Evolutionary conservation across 768 basidiomycete genomes (phyloP), one percentile per base, ranked within the genome.

Genomic region (Rhizopogon vulgaris): DNA sequence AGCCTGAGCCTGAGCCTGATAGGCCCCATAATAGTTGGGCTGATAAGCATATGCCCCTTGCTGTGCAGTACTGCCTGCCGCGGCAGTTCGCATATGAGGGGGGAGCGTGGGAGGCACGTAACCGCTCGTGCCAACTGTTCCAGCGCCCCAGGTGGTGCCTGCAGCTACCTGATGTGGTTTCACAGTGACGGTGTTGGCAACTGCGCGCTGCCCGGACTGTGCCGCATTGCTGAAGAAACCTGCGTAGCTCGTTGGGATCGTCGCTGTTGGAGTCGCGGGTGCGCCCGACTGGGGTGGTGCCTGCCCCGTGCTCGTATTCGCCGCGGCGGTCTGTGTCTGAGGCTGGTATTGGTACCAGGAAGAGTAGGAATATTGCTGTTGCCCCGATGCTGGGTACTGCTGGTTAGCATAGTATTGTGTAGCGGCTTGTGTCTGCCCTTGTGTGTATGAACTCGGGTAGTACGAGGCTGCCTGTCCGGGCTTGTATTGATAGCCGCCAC

Each of bases 161-260:
- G 61, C 65, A 45, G 52, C 52, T 17, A 59, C 55, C 17, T 66
- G 60, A 51, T 66, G 69, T n/a, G 69, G 45, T 39, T 73, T 72
- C 6, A 59, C 48, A 17, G 52, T 34, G 39, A 79, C 78, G 0
- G 80, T 82, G 42, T 81, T 82, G 9, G 79, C 79, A 6, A 82
- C 79, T 3, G 77, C 79, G 4, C 79, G 76, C 49, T 78, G 73
- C 25, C 65, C 68, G 24, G 64, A 34, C 28, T 71, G 69, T 50
- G 64, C 52, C 38, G 56, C 39, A 6, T 57, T 52, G 38, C 61
- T 68, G 54, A 73, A 78, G 51, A 75, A 77, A 27, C 71, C 62
- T 0, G 74, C 70, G 52, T 78, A 78, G 28, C 63, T 68, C 17
- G 65, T 61, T 7, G 70, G 62, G 38, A 68, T 63, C 27, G 74